Base-by-base conservation (phyloP, 441 rosid genomes). In the Isatis lusitanica region DNA sequence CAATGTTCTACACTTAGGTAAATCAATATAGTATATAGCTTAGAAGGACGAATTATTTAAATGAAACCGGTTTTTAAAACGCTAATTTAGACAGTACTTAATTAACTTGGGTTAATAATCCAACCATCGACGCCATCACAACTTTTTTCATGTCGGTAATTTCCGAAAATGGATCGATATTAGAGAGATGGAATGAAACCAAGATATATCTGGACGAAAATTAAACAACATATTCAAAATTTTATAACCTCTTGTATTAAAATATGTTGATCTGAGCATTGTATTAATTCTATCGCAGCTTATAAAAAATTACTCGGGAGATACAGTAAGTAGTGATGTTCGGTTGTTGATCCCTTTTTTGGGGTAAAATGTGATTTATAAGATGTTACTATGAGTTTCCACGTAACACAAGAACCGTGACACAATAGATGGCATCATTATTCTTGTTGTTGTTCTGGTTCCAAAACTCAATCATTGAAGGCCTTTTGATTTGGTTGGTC, bases 1-100 rank as follows among this genome's bases (percentile, higher is more conserved):
- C 46, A 74, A 66, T 66, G 73, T 66, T 74, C 78, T 74, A 74
- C 68, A 67, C 68, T 74, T 21, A 1, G 18, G 63, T 67, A 67
- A 47, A 59, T 59, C 36, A 66, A 26, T 66, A 47, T 31, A 26
- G 26, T 52, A 52, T 51, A 30, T 51, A 30, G 17, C 39, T 28
- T 73, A n/a, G 47, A 43, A 18, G 31, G 9, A 18, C 1, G 13
- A 63, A 53, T 55, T 55, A 46, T 53, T 65, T 33, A 15, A 35
- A 33, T 4, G 9, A 63, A 40, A 9, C 55, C 16, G 28, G 63
- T 63, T 38, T 9, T 13, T 13, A 15, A n/a, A 30, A 42, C 35
- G 42, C 15, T 52, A 8, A 3, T 26, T 26, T 3, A 26, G 28
- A 26, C 28, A 26, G 28, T 26, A 26, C 3, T 30, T 50, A 8